Evolutionary conservation across 176 grass and related monocot genomes (phyloP), one percentile per base, ranked within the genome.

Genomic region (Ensete ventricosum): DNA sequence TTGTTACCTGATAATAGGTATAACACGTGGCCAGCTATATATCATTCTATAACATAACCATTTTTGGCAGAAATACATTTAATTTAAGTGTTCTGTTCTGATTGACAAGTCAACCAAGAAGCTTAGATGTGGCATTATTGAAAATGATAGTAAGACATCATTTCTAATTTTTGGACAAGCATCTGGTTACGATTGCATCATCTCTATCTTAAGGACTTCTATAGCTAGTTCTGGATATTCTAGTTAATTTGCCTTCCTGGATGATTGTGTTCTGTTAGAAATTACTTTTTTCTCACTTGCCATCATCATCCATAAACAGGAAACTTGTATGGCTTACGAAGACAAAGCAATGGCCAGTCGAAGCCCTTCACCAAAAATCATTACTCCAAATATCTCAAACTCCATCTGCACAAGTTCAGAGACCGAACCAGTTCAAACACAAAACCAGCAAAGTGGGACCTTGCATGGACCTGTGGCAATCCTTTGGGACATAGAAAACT

Each of bases 401-500:
- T 48, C 65, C 73, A 84, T 77, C 54, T 77, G 73, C 67, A 14
- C 48, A 20, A 67, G 71, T 82, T 86, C 83, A 43, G 83, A 77
- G 59, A 54, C 73, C 76, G 83, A 86, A 34, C 53, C 78, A 73
- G 80, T 71, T 84, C 85, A 80, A 77, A 29, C 51, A 62, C 80
- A 68, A 76, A 69, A 51, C 26, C 81, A 84, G 55, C 24, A 78
- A 80, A 79, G 62, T 82, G 74, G 53, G 48, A 14, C 60, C 66
- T 82, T 84, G 50, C 78, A 76, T 82, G 89, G 94, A 55, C 94
- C 88, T 54, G 88, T 93, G 19, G 82, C 82, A 67, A 91, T 98
- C 75, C 89, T 98, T 64, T 98, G 94, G 94, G 94, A 98, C 72
- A 98, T 98, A 20, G 94, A 93, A 76, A 98, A 98, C 51, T 98